Percentiles rank a stretch among this genome's conserved stretches.
Conservation (phyloP, 2,329 filamentous ascomycete genomes). For the Eutypa lata region DNA sequence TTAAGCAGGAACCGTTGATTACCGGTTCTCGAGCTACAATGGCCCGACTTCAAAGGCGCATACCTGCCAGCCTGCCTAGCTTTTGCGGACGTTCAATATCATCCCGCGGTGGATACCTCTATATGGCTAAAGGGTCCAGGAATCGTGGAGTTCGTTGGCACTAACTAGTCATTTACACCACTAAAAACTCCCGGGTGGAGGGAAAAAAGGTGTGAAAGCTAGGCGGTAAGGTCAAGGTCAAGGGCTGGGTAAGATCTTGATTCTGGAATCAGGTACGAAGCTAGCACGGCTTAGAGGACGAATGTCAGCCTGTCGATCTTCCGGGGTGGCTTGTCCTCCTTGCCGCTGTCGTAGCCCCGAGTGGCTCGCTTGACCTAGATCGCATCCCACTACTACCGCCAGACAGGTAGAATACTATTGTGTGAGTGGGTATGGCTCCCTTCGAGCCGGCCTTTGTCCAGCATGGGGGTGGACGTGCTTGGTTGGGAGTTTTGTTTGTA, state of each 20-base stretch:
- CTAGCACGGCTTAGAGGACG: background rate
- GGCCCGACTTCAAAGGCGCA: background rate
- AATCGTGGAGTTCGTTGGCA: background rate
- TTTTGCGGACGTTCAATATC: background rate
- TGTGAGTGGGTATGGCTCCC: background rate
- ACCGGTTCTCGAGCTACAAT: background rate
- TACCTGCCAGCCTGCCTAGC: background rate
- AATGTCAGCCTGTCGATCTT: constrained; percentile 13
- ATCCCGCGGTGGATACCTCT: background rate
- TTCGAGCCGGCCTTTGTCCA: background rate
- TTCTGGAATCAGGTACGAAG: constrained; percentile 14
- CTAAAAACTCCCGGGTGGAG: constrained; percentile 3
- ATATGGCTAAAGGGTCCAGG: constrained; percentile 5
- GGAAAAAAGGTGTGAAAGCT: constrained; percentile 8
- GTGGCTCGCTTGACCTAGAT: constrained; percentile 15
- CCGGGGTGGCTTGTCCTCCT: constrained; percentile 5
- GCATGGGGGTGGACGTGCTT: background rate
- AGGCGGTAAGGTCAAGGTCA: constrained; percentile 1
- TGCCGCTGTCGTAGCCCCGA: constrained; percentile 15
- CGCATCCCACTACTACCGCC: background rate
- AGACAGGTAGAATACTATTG: background rate
- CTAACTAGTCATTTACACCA: background rate
- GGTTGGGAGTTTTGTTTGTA: background rate
- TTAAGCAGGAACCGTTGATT: background rate
- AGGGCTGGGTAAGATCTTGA: constrained; percentile 9